Evolutionary conservation across 805 yeast genomes (phyloP).

Genomic region (Saturnispora sanitii): DNA sequence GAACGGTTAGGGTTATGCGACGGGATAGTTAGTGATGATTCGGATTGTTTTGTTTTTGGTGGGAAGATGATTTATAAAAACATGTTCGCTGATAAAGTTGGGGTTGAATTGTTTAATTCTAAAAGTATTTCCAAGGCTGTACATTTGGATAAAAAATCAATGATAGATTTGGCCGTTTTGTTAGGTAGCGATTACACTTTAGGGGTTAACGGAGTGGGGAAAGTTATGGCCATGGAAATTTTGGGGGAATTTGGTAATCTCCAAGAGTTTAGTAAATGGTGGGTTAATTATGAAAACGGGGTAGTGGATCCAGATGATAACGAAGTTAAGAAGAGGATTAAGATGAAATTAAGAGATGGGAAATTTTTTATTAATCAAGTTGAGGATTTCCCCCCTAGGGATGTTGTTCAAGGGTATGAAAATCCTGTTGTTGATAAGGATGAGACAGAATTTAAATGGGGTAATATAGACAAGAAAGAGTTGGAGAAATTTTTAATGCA

Average conservation of each 20-base stretch:
- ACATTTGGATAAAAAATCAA: constrained; percentile 50
- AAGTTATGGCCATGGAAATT: constrained; percentile 84
- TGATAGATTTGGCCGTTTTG: constrained; percentile 75
- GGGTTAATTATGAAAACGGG: constrained; percentile 36
- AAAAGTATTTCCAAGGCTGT: constrained; percentile 50
- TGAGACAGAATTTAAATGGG: constrained; percentile 77
- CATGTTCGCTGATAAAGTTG: constrained; percentile 88
- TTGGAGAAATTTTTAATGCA: constrained; percentile 59
- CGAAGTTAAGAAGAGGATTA: constrained; percentile 46
- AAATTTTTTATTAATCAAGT: constrained; percentile 38
- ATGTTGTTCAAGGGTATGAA: constrained; percentile 64
- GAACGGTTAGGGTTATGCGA: constrained; percentile 66
- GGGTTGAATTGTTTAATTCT: constrained; percentile 72
- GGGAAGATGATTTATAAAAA: constrained; percentile 78
- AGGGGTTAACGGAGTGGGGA: constrained; percentile 90
- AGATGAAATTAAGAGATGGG: constrained; percentile 47
- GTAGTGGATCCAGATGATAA: constrained; percentile 32
- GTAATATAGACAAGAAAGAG: constrained; percentile 74
- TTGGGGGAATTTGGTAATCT: constrained; percentile 66
- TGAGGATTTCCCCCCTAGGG: constrained; percentile 57
- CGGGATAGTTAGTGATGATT: constrained; percentile 94
- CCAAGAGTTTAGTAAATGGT: constrained; percentile 43
- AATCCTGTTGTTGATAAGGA: constrained; percentile 82
- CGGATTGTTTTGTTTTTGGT: constrained; percentile 92
- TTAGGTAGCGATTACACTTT: constrained; percentile 94